phyloP scores from a whole-genome alignment of 352 stramenopile genomes.

The Globisporangium cederbergense region DNA sequence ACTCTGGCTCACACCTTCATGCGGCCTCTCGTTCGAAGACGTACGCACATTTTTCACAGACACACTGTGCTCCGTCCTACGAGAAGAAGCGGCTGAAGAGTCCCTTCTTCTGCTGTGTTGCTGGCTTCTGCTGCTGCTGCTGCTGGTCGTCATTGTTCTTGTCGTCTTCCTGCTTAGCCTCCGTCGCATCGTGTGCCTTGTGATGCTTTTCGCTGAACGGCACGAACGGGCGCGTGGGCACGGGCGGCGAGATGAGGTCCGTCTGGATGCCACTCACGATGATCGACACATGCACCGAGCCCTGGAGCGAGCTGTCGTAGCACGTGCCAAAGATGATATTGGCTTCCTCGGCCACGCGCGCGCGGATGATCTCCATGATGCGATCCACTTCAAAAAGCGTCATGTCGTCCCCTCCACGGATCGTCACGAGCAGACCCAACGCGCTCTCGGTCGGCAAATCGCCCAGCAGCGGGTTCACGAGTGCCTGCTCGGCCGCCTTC shows the following conservation, averaged over 20 bases:
- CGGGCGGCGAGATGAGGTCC: constrained; percentile 75
- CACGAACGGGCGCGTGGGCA: constrained; percentile 44
- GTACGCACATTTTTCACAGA: constrained; percentile 1
- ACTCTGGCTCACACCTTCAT: not conserved
- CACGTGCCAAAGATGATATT: constrained; percentile 91
- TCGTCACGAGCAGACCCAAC: constrained; percentile 94
- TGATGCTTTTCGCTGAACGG: constrained; percentile 37
- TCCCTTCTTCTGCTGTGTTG: constrained; percentile 31
- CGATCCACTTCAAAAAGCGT: constrained; percentile 91
- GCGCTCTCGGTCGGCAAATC: constrained; percentile 92
- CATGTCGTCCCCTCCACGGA: constrained; percentile 92
- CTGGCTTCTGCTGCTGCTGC: constrained; percentile 21
- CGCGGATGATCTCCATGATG: constrained; percentile 88
- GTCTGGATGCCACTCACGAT: constrained; percentile 88
- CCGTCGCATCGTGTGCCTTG: constrained; percentile 3
- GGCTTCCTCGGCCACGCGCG: constrained; percentile 69
- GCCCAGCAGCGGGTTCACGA: constrained; percentile 93
- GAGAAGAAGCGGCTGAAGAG: constrained; percentile 78
- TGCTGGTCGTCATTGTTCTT: constrained; percentile 15
- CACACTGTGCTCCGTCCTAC: constrained; percentile 18
- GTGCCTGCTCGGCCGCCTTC: constrained; percentile 91
- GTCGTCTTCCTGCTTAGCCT: constrained; percentile 13
- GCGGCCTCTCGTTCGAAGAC: not conserved
- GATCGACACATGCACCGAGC: constrained; percentile 84
- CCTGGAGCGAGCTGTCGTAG: constrained; percentile 79